A percentile compares a stretch with the other conserved stretches of the same genome.
These are phyloP conservation scores for Globisporangium mamillatum DNA, from an alignment of 352 stramenopile genomes.

Conservation along the genomic window DNA sequence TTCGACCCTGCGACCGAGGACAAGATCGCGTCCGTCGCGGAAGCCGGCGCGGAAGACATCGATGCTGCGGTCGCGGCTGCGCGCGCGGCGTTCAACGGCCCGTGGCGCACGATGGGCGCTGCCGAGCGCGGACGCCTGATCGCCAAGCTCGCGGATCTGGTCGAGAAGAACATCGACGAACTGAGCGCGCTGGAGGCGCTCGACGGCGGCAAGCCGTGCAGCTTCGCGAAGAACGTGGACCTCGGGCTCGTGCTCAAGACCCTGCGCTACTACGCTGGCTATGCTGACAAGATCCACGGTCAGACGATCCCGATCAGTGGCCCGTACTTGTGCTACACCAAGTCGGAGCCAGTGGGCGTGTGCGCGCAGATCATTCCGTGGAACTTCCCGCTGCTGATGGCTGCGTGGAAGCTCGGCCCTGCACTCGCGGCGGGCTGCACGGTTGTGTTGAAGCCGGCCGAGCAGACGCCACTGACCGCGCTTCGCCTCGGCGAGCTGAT, in stretches of 20 bases:
- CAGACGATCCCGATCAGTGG: conserved; percentile 55
- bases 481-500: conserved; percentile 85
- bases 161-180: conserved; percentile 58
- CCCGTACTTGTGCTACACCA: conserved; percentile 58
- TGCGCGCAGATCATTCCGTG: conserved; percentile 92
- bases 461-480: conserved; percentile 91
- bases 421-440: conserved; percentile 91
- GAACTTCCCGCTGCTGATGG: conserved; percentile 97
- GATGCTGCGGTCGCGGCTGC: conserved; percentile 70
- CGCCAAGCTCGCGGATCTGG: conserved; percentile 40
- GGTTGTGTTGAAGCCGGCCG: conserved; percentile 92
- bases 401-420: conserved; percentile 90
- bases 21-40: conserved; percentile 66
- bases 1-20: conserved; percentile 84
- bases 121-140: conserved; percentile 37
- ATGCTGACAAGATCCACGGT: conserved; percentile 82
- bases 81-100: conserved; percentile 62
- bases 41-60: conserved; percentile 61
- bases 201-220: conserved; percentile 93
- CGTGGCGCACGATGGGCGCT: conserved; percentile 56
- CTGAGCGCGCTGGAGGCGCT: conserved; percentile 86
- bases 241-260: conserved; percentile 72
- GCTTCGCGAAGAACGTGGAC: conserved; percentile 83
- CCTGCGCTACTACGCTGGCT: conserved; percentile 92
- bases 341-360: conserved; percentile 79